Evolutionary conservation across 345 rosid species (phyloP), one percentile per base, ranked within the genome.

Genomic region (Eutrema heterophyllum): DNA sequence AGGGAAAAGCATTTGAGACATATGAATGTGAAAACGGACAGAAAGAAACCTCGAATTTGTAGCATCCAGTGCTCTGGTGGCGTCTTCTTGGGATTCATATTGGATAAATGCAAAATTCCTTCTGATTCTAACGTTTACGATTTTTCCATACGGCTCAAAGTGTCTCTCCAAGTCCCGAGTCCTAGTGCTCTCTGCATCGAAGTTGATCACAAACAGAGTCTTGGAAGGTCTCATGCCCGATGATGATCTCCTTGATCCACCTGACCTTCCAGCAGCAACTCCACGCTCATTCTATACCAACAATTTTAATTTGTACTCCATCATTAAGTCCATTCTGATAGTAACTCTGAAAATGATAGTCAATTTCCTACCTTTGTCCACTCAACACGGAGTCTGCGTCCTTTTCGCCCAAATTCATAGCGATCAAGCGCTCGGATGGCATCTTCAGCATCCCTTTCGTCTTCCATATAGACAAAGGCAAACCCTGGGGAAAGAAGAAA

Each of bases 81-180:
- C 97, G 74, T 94, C 98, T 52, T 94, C 98, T 74, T 86, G 96
- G 6, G 78, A 67, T 72, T 94, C 98, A 64, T 87, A 94, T 75
- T 91, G 97, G 59, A 94, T 93, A 75, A 94, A 91, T 12, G 97
- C 97, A 84, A 94, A 94, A 80, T 94, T 94, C 82, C 97, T 88
- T 71, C 96, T 84, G 76, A 94, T 94, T 81, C 97, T 88, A 40
- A 89, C 96, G 73, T 93, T 94, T 9, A 80, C 85, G 12, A 91
- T 89, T 82, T 86, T 94, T 33, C 98, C 98, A 86, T 88, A 91
- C 3, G 92, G 87, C 71, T 94, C 97, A 73, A 91, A 94, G 78
- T 91, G 98, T 81, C 88, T 88, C 84, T 94, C 96, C 77, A 94
- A 76, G 74, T 94, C 98, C 80, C 89, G 86, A 21, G 92, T 89